Evolutionary conservation across 1,284 basidiomycete species (phyloP), one percentile per base, ranked within the genome.

Genomic region (Rhodotorula sp.): DNA sequence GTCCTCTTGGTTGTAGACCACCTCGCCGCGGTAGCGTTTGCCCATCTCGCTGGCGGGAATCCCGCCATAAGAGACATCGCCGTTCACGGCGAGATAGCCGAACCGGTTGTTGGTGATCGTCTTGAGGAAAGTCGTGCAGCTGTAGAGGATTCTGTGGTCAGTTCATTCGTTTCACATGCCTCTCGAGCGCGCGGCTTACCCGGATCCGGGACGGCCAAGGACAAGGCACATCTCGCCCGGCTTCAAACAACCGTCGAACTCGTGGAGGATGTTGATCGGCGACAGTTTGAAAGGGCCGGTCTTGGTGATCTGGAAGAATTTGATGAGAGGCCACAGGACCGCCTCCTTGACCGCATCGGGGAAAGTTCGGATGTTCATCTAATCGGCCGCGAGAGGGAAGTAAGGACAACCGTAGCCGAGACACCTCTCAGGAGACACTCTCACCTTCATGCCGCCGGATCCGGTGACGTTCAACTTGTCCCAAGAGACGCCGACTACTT

Each of bases 401-500:
- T 3, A 30, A 37, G 17, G n/a, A n/a, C 48, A 57, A 10, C 6
- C 6, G 22, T n/a, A n/a, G 6, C 14, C 14, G 48, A 17, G 48
- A 55, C 5, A 22, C 14, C 48, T 54, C 18, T 57, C 42, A 65
- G 4, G 24, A 42, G 12, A 20, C 29, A n/a, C 8, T 14, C 51
- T 24, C 46, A 54, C 20, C 59, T 70, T 68, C 42, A 66, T 68
- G 30, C 66, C 56, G 33, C 68, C 67, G 30, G 65, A 59, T 62
- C 85, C 88, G 82, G 89, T 77, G 81, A 84, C 77, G 84, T 82
- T 29, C 80, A 78, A 70, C 66, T 77, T 80, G 75, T 83, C 80
- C 55, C 90, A 93, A 33, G 87, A 86, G 44, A 92, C 89, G 49
- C 91, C 91, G 51, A 79, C 89, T 73, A 88, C 87, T 83, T 95